Evolutionary conservation across 2,329 filamentous ascomycete genomes (phyloP), one percentile per base, ranked within the genome.

Genomic region (Alternaria rosae): DNA sequence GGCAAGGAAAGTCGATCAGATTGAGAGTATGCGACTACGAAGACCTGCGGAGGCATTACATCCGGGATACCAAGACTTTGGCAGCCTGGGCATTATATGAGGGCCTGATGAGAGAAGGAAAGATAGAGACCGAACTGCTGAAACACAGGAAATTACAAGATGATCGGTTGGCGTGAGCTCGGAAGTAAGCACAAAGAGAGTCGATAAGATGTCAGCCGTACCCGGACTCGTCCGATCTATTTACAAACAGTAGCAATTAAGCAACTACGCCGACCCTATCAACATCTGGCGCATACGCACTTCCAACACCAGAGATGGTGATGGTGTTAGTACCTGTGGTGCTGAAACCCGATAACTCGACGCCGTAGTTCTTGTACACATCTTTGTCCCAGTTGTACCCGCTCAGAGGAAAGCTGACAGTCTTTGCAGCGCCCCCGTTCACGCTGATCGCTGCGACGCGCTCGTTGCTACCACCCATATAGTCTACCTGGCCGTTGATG

Each of bases 1-100:
- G 82, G 9, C 75, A 85, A 53, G 83, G 83, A 5, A 85, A 87
- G 72, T 86, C 85, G 73, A 87, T 87, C 59, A 86, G 82, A 6
- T 67, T 87, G 58, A 84, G 71, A 69, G 86, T 55, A 79, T 85
- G 32, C 78, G 75, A 56, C 59, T 87, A 68, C 71, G 82, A 57
- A 71, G 83, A 54, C 54, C 28, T 87, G 52, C 87, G 85, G 85
- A 84, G 80, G 66, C 82, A 82, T 53, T 85, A 83, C 1, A 73
- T 80, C 45, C 77, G 85, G 43, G 86, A 87, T 77, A 84, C 81
- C 17, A 88, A 87, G 77, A 83, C 83, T 1, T 70, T 87, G 61
- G 82, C 83, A 41, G 85, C 84, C 6, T 84, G 82, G 82, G 84
- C 85, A 3, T 25, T 90, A 17, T 90, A 85, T 82, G 84, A 88